phyloP scores from a whole-genome alignment of 768 basidiomycete genomes.

The Russula earlei region DNA sequence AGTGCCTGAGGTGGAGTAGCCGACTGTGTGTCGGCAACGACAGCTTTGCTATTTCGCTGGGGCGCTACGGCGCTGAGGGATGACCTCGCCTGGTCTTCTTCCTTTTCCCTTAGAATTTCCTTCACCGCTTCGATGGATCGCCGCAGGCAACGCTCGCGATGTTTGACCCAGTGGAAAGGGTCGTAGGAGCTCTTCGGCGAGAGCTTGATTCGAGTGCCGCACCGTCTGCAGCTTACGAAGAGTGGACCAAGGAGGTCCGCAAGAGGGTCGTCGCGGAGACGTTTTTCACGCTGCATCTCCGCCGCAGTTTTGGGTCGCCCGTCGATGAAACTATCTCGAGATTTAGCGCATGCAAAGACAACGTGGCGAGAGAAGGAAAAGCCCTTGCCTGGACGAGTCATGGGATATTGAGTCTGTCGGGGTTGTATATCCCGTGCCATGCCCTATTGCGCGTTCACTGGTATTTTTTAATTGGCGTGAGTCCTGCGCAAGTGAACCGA shows the following conservation, averaged over 20 bases:
- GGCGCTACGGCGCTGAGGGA: background rate
- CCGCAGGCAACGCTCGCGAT: constrained; percentile 19
- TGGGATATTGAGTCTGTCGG: background rate
- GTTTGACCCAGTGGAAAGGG: constrained; percentile 20
- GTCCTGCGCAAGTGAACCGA: constrained; percentile 1
- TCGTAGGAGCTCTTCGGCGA: constrained; percentile 19
- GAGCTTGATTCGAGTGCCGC: constrained; percentile 19
- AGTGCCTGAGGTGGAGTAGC: background rate
- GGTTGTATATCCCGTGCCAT: background rate
- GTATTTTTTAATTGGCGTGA: background rate
- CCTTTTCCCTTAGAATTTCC: constrained; percentile 14
- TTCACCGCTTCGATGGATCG: constrained; percentile 9
- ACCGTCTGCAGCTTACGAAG: constrained; percentile 17
- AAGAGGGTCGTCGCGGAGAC: constrained; percentile 18
- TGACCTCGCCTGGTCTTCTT: background rate
- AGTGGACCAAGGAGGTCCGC: constrained; percentile 18
- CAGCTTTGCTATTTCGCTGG: background rate
- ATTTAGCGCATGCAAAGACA: background rate
- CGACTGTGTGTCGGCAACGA: background rate
- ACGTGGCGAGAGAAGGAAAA: background rate
- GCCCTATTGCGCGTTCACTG: background rate
- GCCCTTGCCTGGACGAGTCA: constrained; percentile 5
- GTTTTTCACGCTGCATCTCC: constrained; percentile 16
- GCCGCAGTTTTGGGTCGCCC: constrained; percentile 19
- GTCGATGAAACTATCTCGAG: constrained; percentile 9